Conservation (phyloP, 129 eudicot species). For the Lactuca sativa region DNA sequence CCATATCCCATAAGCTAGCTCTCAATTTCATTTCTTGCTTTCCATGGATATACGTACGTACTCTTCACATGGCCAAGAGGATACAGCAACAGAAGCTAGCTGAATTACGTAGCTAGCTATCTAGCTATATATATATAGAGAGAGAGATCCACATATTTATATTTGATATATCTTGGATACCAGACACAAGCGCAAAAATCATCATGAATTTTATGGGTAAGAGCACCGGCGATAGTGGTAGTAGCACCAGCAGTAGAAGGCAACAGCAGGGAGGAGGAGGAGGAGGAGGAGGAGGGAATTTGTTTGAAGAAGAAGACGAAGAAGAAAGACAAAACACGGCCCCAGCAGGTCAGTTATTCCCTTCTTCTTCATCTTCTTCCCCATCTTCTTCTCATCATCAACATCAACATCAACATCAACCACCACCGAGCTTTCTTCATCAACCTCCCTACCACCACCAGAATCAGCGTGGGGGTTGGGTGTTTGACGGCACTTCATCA, state of each 20-base stretch:
- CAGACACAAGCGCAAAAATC: not conserved
- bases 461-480: constrained; percentile 31
- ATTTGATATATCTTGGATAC: constrained; percentile 11
- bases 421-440: constrained; percentile 14
- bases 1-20: not conserved
- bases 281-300: constrained; percentile 28
- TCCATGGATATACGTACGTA: constrained; percentile 20
- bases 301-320: constrained; percentile 37
- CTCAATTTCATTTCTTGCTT: constrained; percentile 29
- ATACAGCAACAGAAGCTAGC: not conserved
- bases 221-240: constrained; percentile 23
- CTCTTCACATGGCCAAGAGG: constrained; percentile 1
- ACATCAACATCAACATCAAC: constrained; percentile 21
- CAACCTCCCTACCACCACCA: constrained; percentile 35
- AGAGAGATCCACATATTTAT: constrained; percentile 14
- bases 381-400: constrained; percentile 38
- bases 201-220: constrained; percentile 54
- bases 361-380: constrained; percentile 44
- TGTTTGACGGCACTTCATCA: constrained; percentile 19
- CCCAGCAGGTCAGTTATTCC: constrained; percentile 33
- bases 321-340: constrained; percentile 32
- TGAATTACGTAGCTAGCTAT: constrained; percentile 16
- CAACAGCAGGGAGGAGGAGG: constrained; percentile 6
- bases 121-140: not conserved
- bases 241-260: constrained; percentile 17